Conservation (phyloP, 106 monocot species). For the Chionographis japonica region DNA sequence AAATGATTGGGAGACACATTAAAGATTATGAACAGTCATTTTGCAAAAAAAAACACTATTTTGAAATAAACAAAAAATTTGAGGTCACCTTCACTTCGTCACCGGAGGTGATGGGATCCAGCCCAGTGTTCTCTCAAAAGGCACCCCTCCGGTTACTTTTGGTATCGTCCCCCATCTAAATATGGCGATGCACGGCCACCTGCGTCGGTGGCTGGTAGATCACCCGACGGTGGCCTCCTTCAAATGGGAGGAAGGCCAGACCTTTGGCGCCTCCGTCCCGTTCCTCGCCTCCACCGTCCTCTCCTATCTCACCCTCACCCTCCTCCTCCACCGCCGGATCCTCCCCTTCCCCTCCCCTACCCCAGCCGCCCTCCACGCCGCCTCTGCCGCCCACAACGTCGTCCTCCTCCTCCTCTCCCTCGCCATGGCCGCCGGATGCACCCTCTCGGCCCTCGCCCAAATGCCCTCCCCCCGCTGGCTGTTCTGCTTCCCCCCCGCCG, state of each 20-base stretch:
- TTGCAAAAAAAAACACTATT: too few species aligned
- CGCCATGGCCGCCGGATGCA: constrained; percentile 57
- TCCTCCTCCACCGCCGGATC: constrained; percentile 36
- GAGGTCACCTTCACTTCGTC: too few species aligned
- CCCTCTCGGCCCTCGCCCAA: constrained; percentile 41
- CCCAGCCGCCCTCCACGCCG: constrained; percentile 26
- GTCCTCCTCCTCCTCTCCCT: constrained; percentile 58
- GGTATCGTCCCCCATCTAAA: too few species aligned
- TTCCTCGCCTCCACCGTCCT: constrained; percentile 27
- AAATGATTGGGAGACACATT: too few species aligned
- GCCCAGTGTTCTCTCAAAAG: too few species aligned
- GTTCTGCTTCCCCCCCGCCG: constrained; percentile 54
- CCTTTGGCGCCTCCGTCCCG: constrained; percentile 31
- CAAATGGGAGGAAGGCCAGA: constrained; percentile 36
- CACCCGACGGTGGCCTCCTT: constrained; percentile 40
- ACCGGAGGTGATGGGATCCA: too few species aligned
- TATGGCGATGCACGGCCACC: not conserved
- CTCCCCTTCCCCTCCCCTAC: constrained; percentile 21
- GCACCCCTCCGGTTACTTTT: too few species aligned
- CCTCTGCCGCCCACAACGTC: constrained; percentile 52
- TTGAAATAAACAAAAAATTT: too few species aligned
- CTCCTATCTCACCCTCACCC: constrained; percentile 44
- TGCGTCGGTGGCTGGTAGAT: constrained; percentile 39
- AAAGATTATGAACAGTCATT: too few species aligned
- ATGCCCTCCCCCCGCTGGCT: constrained; percentile 35